phyloP scores from a whole-genome alignment of 148 eudicot species.

The Rhododendron ferrugineum region DNA sequence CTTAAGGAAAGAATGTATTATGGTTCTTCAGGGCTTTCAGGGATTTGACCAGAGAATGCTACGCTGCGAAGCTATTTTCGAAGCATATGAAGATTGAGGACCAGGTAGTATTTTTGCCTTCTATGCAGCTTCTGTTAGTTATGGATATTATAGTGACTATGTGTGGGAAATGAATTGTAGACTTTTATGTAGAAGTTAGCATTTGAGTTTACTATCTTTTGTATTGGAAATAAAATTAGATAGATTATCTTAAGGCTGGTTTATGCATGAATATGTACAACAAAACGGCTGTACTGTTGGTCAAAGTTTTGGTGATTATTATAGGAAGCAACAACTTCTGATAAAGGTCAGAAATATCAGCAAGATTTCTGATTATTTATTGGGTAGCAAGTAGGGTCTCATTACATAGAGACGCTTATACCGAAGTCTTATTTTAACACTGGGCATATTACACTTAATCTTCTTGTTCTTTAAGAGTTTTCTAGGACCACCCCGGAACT shows the following conservation, averaged over 20 bases:
- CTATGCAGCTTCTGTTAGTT: conserved; percentile 3
- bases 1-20: not conserved
- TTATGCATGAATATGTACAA: not conserved
- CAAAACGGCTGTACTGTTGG: not conserved
- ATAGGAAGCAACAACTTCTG: not conserved
- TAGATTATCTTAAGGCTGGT: not conserved
- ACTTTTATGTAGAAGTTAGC: not conserved
- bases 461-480: not conserved
- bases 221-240: not conserved
- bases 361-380: not conserved
- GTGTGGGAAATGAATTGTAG: not conserved
- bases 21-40: conserved; percentile 55
- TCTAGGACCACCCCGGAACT: not conserved
- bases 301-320: not conserved
- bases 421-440: not conserved
- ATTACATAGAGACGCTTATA: not conserved
- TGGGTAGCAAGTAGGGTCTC: not conserved
- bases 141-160: not conserved
- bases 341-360: not conserved
- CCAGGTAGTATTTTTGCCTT: conserved; percentile 50
- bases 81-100: conserved; percentile 96
- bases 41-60: conserved; percentile 75
- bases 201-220: not conserved
- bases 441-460: not conserved
- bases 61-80: conserved; percentile 82